phyloP scores from a whole-genome alignment of 768 basidiomycete genomes.

The Jaapia argillacea region DNA sequence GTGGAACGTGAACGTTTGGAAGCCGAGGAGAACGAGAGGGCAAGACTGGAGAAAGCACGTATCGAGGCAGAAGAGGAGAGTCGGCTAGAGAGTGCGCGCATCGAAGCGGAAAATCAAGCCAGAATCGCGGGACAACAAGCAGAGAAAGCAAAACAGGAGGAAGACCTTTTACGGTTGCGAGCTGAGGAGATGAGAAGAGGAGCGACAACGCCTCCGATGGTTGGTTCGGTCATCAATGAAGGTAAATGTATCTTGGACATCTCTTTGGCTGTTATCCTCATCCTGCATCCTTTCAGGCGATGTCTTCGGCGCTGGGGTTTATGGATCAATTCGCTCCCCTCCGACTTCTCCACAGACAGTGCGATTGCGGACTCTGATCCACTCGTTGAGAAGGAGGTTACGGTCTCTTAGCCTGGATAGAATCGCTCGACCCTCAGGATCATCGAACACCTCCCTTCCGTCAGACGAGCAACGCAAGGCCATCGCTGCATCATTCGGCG shows the following conservation, averaged over 20 bases:
- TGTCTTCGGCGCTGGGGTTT: conserved; percentile 41
- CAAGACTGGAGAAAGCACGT: conserved; percentile 18
- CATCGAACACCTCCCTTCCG: conserved; percentile 36
- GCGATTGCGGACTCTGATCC: conserved; percentile 39
- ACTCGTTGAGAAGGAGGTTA: conserved; percentile 47
- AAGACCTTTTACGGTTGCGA: conserved; percentile 10
- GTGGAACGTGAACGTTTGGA: conserved; percentile 13
- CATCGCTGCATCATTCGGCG: conserved; percentile 17
- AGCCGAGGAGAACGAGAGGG: conserved; percentile 20
- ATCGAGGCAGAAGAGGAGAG: conserved; percentile 10
- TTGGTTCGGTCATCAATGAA: no score
- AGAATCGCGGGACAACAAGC: conserved; percentile 11
- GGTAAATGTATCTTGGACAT: no score
- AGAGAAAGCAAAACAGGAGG: conserved; percentile 10
- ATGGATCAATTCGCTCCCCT: conserved; percentile 19
- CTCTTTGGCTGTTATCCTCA: no score
- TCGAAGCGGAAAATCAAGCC: conserved; percentile 5
- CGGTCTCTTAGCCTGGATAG: conserved; percentile 52
- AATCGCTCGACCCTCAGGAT: conserved; percentile 30
- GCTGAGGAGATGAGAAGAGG: conserved; percentile 8
- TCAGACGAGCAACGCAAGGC: conserved; percentile 9
- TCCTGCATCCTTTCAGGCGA: no score
- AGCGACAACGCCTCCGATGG: no score
- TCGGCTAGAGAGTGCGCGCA: background rate
- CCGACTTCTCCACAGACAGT: conserved; percentile 27